Percentiles rank a stretch among this genome's conserved stretches.
Conservation (phyloP, 1,284 basidiomycete species). For the Rhodotorula sp. region DNA sequence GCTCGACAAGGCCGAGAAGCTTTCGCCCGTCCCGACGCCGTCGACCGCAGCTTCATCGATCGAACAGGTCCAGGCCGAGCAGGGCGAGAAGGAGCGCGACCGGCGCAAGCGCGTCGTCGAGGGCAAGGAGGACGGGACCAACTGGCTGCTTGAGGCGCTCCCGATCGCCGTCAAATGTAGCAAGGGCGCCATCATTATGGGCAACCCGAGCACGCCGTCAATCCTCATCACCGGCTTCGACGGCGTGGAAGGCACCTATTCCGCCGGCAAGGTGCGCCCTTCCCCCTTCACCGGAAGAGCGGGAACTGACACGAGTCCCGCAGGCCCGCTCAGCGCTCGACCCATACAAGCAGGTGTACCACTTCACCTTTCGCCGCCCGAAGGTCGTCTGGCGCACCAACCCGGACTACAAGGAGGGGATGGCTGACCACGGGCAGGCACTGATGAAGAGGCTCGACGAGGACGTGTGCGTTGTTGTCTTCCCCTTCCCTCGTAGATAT, state of each 20-base stretch:
- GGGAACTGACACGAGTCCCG: background rate
- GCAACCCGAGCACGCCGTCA: slow-evolving; percentile 78
- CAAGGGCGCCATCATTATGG: slow-evolving; percentile 75
- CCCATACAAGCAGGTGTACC: slow-evolving; percentile 73
- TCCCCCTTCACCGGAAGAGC: too few species aligned
- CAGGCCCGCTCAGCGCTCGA: slow-evolving; percentile 77
- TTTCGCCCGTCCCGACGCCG: background rate
- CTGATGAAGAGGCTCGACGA: slow-evolving; percentile 57
- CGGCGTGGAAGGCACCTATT: slow-evolving; percentile 71
- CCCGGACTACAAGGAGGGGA: slow-evolving; percentile 67
- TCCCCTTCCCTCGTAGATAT: background rate
- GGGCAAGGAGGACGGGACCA: slow-evolving; percentile 59
- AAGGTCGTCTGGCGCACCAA: slow-evolving; percentile 73
- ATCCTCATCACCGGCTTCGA: slow-evolving; percentile 77
- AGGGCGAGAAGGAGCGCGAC: background rate
- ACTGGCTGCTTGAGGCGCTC: slow-evolving; percentile 70
- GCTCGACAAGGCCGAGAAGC: background rate
- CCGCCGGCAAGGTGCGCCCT: slow-evolving; percentile 68
- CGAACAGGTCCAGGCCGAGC: slow-evolving; percentile 1
- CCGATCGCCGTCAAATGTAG: slow-evolving; percentile 73
- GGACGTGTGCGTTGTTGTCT: background rate
- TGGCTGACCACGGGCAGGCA: slow-evolving; percentile 66
- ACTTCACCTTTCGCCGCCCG: slow-evolving; percentile 67
- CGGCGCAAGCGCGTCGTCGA: background rate
- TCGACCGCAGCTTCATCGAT: slow-evolving; percentile 1